phyloP scores from a whole-genome alignment of 164 flowering plant genomes.

The Pachysandra terminalis region DNA sequence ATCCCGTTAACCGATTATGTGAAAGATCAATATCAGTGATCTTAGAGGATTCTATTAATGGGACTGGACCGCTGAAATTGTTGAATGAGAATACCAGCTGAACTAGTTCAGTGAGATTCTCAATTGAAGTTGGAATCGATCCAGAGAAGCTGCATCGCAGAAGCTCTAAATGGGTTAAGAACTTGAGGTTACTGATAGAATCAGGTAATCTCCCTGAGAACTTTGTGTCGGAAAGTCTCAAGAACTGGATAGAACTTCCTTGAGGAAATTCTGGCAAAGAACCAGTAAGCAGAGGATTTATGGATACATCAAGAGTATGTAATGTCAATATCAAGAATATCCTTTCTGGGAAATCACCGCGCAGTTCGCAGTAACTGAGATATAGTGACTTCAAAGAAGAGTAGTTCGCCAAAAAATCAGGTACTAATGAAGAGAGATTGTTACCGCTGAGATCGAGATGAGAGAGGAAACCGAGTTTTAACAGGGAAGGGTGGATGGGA shows the following conservation, averaged over 20 bases:
- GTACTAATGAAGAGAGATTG: conserved; percentile 20
- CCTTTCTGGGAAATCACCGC: conserved; percentile 21
- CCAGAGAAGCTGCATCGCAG: conserved; percentile 23
- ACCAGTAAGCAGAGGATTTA: conserved; percentile 19
- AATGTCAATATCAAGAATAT: conserved; percentile 24
- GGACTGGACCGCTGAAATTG: conserved; percentile 28
- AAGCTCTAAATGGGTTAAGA: conserved; percentile 22
- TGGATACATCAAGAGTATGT: conserved; percentile 21
- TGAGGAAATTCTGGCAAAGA: conserved; percentile 15
- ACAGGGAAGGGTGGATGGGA: too few species aligned
- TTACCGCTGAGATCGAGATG: conserved; percentile 13
- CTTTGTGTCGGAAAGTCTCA: conserved; percentile 18
- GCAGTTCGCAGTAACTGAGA: conserved; percentile 9
- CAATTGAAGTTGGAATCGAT: conserved; percentile 20
- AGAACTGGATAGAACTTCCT: conserved; percentile 15
- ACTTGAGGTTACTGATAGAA: conserved; percentile 28
- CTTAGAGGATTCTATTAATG: conserved; percentile 3
- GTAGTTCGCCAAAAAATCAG: conserved; percentile 24
- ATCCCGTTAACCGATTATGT: too few species aligned
- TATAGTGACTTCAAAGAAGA: conserved; percentile 20
- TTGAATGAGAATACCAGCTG: conserved; percentile 24
- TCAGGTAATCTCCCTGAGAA: conserved; percentile 29
- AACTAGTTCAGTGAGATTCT: conserved; percentile 17
- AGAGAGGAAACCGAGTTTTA: conserved; percentile 29
- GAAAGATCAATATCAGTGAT: too few species aligned